phyloP scores from a whole-genome alignment of 2,329 filamentous ascomycete species.

The Colletotrichum theobromicola region DNA sequence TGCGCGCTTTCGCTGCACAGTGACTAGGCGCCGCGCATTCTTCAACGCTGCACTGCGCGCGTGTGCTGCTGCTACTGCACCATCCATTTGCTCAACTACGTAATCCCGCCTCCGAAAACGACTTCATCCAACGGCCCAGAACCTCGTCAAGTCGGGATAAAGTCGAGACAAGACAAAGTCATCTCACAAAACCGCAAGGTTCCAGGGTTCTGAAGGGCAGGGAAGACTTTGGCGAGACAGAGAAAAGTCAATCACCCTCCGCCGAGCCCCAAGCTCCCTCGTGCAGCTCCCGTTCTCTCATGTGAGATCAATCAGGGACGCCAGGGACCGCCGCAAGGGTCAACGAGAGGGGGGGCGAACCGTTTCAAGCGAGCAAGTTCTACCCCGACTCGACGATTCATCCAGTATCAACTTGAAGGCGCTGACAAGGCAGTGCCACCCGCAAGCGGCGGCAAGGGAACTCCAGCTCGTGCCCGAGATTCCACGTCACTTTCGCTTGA shows the following conservation, averaged over 20 bases:
- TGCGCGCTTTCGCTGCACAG: conserved; percentile 6
- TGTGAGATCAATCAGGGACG: conserved; percentile 15
- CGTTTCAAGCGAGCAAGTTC: conserved; percentile 14
- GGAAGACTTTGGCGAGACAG: neutral
- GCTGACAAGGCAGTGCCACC: neutral
- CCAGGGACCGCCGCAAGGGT: neutral
- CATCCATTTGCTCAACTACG: neutral
- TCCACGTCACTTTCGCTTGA: conserved; percentile 17
- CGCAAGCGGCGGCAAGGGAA: neutral
- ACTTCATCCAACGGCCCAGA: neutral
- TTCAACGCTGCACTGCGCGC: conserved; percentile 11
- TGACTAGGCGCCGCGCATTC: conserved; percentile 7
- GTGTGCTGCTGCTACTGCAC: neutral
- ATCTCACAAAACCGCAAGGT: neutral
- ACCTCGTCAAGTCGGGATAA: neutral
- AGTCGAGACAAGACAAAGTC: neutral
- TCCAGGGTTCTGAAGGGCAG: neutral
- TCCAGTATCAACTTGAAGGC: neutral
- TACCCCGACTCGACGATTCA: conserved; percentile 1
- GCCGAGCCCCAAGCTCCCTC: conserved; percentile 12
- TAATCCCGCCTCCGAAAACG: neutral
- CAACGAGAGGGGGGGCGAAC: neutral
- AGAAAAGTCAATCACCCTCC: conserved; percentile 13
- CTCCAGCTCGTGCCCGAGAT: neutral
- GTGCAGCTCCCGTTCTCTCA: neutral